Base-by-base conservation (phyloP, 2,329 filamentous ascomycete genomes). In the Fusarium succisae region DNA sequence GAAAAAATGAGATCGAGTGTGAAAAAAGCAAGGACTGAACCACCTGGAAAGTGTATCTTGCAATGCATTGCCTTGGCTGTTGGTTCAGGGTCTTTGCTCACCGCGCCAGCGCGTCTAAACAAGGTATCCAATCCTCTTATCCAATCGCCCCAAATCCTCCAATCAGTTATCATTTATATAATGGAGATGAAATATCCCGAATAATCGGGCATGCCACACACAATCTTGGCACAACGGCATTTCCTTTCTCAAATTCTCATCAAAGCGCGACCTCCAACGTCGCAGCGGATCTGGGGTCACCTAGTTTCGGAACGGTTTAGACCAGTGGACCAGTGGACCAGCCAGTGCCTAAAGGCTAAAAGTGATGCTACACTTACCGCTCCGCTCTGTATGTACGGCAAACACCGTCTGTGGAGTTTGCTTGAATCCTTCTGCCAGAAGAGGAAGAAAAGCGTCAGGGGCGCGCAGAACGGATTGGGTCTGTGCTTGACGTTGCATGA, bases 231-330 rank as follows among this genome's bases (percentile, higher is more conserved):
- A 6, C 24, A 30, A n/a, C 51, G 20, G 17, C 30, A 26, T 32
- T 45, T n/a, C 28, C 22, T 53, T 9, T 35, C 32, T 17, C 14
- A 35, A 35, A 35, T 9, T 24, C n/a, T 17, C 41, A 24, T 43
- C 20, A 38, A 55, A 18, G 50, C 50, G 12, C 13, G 1, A 38
- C 50, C 30, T 30, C 14, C 13, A 28, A 41, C 7, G 64, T 67
- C 13, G 28, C 38, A 67, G 18, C 15, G n/a, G n/a, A 67, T 67
- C 63, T 67, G 64, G 62, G 45, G 51, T 38, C 26, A 45, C 32
- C 43, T 39, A 20, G 47, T 32, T 24, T 51, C 38, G 26, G 44
- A 44, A 50, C 26, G 15, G 37, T 24, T n/a, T n/a, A 30, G 28
- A 20, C 22, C 22, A 28, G 37, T 55, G 35, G 22, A n/a, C 24